phyloP scores from a whole-genome alignment of 179 eudicot genomes.

The Spergularia azorica region DNA sequence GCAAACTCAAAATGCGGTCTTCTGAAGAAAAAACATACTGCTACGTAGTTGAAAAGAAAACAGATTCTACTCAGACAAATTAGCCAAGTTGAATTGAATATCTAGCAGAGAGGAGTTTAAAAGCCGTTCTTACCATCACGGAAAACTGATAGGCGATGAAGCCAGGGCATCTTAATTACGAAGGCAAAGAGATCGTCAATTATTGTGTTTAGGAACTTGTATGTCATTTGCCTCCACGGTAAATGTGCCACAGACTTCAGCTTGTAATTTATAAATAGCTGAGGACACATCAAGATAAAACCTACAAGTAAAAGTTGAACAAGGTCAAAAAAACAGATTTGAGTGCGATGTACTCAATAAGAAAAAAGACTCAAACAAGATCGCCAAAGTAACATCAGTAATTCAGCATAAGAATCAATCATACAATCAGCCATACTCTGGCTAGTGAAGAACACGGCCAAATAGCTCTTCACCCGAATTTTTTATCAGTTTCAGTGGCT shows the following conservation, averaged over 20 bases:
- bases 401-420: not conserved
- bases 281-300: slow-evolving; percentile 99
- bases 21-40: not conserved
- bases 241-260: slow-evolving; percentile 94
- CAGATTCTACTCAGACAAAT: not conserved
- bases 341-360: not conserved
- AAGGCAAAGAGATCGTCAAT: slow-evolving; percentile 98
- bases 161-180: slow-evolving; percentile 90
- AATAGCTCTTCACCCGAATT: no score
- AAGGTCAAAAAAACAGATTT: not conserved
- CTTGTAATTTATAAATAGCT: slow-evolving; percentile 94
- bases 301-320: slow-evolving; percentile 48
- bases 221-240: slow-evolving; percentile 99
- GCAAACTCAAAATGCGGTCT: no score
- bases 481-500: no score
- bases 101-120: not conserved
- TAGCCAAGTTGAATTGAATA: not conserved
- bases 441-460: no score
- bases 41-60: no score
- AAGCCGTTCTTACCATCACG: slow-evolving; percentile 75
- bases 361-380: not conserved
- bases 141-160: slow-evolving; percentile 97
- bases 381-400: not conserved
- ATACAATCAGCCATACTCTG: no score
- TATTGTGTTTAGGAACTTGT: slow-evolving; percentile 98